Evolutionary conservation across 2,329 filamentous ascomycete genomes (phyloP), one percentile per base, ranked within the genome.

Genomic region (Claviceps humidiphila): DNA sequence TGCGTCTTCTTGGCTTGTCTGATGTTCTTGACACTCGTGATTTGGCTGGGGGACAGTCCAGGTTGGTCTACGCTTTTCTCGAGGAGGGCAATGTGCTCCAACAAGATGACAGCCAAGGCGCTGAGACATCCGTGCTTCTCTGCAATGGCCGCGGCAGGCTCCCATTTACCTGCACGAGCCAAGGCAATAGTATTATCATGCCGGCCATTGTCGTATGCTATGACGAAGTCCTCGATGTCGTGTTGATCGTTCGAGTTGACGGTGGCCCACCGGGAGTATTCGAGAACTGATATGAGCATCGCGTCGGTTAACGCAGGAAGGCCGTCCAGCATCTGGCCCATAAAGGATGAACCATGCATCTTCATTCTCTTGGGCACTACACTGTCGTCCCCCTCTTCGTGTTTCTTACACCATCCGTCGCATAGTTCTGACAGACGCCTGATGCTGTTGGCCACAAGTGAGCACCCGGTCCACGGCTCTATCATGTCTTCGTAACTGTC

Each of bases 391-490:
- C 60, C 56, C 1, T 64, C 59, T 24, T 70, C 71, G 56, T 75
- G 68, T 50, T 74, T 69, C 47, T 74, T 71, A 3, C 78, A 68
- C 78, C 77, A 81, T 53, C 75, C 72, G 26, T 75, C 71, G 41
- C 74, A 74, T 17, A 84, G 72, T 56, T 82, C 77, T 24, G 79
- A 70, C 16, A 83, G 72, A 17, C 80, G 78, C 61, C 80, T 78
- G 13, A 74, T 61, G 55, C 82, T 83, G 63, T 82, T 82, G 49
- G 80, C 76, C 52, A 82, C 71, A 56, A 75, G 80, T 44, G 71
- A 67, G 58, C 78, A 81, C 16, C 87, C 89, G 0, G 90, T 96
- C 93, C 93, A 98, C 45, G 90, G 86, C 54, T 87, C 82, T 0
- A 85, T 80, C 8, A 96, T 74, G 11, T 76, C 79, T 20, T 82